phyloP scores from a whole-genome alignment of 1,139 yeast species.

The Entelexis paramagnoliae region DNA sequence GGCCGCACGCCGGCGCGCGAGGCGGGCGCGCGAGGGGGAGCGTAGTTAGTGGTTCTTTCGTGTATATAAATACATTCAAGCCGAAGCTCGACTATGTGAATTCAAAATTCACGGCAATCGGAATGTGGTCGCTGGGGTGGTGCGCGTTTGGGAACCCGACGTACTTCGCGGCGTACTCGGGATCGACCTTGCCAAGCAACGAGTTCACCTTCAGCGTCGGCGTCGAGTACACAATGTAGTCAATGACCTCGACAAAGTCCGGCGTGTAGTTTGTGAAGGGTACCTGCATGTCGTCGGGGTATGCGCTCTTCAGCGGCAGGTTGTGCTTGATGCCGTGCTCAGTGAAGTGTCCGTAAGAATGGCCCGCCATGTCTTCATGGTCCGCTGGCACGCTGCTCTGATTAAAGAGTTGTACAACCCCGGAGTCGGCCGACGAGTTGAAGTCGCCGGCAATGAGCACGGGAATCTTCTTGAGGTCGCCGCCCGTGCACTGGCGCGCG shows the following conservation, averaged over 20 bases:
- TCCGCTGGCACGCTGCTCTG: constrained; percentile 56
- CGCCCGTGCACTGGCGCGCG: constrained; percentile 32
- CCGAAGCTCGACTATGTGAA: constrained; percentile 7
- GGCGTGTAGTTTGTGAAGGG: constrained; percentile 95
- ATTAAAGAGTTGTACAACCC: constrained; percentile 82
- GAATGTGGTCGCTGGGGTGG: constrained; percentile 90
- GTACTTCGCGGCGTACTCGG: constrained; percentile 59
- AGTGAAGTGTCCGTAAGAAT: constrained; percentile 86
- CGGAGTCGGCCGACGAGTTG: constrained; percentile 77
- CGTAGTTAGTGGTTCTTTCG: not conserved
- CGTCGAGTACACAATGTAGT: constrained; percentile 90
- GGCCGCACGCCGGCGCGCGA: not conserved
- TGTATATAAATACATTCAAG: constrained; percentile 2
- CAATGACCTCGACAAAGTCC: constrained; percentile 83
- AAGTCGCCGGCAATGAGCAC: constrained; percentile 81
- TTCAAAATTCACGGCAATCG: constrained; percentile 45
- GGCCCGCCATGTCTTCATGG: constrained; percentile 72
- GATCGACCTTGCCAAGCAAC: constrained; percentile 73
- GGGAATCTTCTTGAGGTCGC: constrained; percentile 56
- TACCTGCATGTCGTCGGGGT: constrained; percentile 72
- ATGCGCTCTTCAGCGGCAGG: constrained; percentile 75
- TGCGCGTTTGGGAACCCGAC: constrained; percentile 93
- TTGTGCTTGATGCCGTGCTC: constrained; percentile 79
- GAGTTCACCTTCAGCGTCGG: constrained; percentile 71
- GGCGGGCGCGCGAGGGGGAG: not conserved